These are phyloP conservation scores for Cercospora brassicicola DNA, from an alignment of 2,329 filamentous ascomycete species.

Conservation along the genomic window DNA sequence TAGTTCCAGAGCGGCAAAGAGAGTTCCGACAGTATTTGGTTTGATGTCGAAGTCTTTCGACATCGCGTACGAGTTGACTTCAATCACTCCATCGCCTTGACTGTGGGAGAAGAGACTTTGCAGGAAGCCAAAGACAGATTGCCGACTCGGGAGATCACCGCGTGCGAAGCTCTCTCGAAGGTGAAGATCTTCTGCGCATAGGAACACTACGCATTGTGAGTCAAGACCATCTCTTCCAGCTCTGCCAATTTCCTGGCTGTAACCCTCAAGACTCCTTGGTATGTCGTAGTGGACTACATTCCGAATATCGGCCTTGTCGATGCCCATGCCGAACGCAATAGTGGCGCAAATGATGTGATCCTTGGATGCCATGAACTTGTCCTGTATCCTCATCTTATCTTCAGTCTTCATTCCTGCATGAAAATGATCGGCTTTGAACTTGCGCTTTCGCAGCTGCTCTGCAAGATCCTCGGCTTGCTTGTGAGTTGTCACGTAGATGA, in stretches of 20 bases:
- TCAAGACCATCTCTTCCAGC: conserved; percentile 80
- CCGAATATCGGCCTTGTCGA: conserved; percentile 93
- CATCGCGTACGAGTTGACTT: conserved; percentile 50
- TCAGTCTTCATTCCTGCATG: conserved; percentile 74
- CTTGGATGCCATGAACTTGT: conserved; percentile 75
- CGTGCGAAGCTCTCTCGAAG: conserved; percentile 61
- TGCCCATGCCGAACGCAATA: conserved; percentile 98
- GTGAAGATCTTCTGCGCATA: conserved; percentile 60
- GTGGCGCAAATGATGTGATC: conserved; percentile 93
- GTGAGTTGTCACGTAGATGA: conserved; percentile 63
- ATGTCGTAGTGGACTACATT: conserved; percentile 93
- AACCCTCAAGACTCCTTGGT: conserved; percentile 93
- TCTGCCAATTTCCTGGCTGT: conserved; percentile 96
- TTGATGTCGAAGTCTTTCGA: conserved; percentile 57
- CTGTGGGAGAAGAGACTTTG: conserved; percentile 51
- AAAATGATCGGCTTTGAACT: conserved; percentile 77
- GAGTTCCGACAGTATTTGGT: conserved; percentile 50
- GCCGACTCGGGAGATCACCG: conserved; percentile 58
- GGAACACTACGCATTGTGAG: conserved; percentile 59
- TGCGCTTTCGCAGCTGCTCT: conserved; percentile 60
- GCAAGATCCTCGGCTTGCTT: conserved; percentile 71
- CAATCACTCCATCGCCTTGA: conserved; percentile 39
- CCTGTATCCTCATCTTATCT: conserved; percentile 71
- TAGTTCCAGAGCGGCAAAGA: conserved; percentile 63
- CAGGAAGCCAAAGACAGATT: conserved; percentile 52